Conservation (phyloP, 2,329 filamentous ascomycete species). For the Calonectria honghensis region DNA sequence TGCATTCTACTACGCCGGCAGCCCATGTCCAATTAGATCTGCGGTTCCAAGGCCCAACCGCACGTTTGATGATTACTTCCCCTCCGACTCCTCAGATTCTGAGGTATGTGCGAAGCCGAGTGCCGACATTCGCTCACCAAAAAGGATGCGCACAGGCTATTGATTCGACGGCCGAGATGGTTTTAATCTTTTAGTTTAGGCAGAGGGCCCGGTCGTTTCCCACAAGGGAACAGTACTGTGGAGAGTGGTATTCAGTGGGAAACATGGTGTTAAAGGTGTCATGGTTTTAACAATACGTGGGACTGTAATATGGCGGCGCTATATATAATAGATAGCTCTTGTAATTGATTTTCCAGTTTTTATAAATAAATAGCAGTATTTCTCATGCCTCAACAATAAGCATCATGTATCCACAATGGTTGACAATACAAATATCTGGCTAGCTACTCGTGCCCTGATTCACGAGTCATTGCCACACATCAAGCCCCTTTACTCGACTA, state of each 20-base stretch:
- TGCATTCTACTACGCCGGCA: not conserved
- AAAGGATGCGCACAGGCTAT: constrained; percentile 8
- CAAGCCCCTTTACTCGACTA: not conserved
- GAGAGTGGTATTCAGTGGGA: not conserved
- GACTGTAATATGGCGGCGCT: not conserved
- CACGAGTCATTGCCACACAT: constrained; percentile 2
- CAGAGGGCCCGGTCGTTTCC: not conserved
- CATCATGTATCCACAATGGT: constrained; percentile 3
- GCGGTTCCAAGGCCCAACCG: not conserved
- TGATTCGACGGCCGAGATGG: not conserved
- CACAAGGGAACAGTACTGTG: not conserved
- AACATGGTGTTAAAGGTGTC: not conserved
- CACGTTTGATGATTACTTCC: not conserved
- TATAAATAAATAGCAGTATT: constrained; percentile 9
- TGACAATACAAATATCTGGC: constrained; percentile 10
- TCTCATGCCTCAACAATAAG: constrained; percentile 2
- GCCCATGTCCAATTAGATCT: constrained; percentile 16
- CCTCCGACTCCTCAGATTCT: not conserved
- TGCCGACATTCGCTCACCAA: not conserved
- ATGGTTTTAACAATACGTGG: too few relatives aligned
- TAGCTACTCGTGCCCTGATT: not conserved
- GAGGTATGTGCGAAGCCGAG: not conserved
- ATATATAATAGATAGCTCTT: not conserved
- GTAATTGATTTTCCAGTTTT: constrained; percentile 19
- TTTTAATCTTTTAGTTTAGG: not conserved